These are phyloP conservation scores for Stylosanthes scabra DNA, from an alignment of 331 rosid genomes.

Conservation along the genomic window DNA sequence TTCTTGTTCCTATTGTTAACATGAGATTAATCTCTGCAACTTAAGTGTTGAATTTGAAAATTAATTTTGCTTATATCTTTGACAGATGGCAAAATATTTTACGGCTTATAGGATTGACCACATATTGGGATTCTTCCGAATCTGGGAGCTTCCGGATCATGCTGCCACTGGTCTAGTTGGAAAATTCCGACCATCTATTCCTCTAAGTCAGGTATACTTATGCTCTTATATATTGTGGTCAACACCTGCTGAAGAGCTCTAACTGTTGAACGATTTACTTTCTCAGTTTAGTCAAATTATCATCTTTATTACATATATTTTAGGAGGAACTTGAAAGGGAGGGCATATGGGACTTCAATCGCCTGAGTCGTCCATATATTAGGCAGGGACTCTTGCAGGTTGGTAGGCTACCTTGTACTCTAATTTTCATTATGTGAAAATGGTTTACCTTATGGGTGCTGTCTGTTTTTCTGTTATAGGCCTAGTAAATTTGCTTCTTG, in stretches of 20 bases:
- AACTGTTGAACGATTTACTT: not conserved
- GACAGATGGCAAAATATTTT: constrained; percentile 96
- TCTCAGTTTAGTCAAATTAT: constrained; percentile 27
- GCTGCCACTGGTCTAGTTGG: constrained; percentile 90
- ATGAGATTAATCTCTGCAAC: constrained; percentile 30
- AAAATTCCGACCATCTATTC: constrained; percentile 96
- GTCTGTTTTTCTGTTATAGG: constrained; percentile 5
- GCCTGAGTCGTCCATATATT: constrained; percentile 83
- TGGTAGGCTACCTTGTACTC: constrained; percentile 31
- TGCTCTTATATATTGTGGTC: constrained; percentile 27
- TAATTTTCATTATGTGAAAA: constrained; percentile 16
- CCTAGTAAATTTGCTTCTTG: constrained; percentile 26
- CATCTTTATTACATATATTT: constrained; percentile 35
- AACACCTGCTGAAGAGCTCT: constrained; percentile 17
- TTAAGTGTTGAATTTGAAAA: constrained; percentile 33
- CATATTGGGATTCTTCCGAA: constrained; percentile 93
- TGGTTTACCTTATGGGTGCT: constrained; percentile 29
- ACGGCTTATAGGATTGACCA: constrained; percentile 98
- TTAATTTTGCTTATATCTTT: constrained; percentile 45
- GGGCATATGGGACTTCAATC: constrained; percentile 98
- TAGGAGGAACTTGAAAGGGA: constrained; percentile 97
- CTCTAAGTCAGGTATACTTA: constrained; percentile 80
- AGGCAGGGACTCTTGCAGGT: constrained; percentile 78
- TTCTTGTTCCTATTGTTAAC: constrained; percentile 12
- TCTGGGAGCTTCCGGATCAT: constrained; percentile 99